Conservation (phyloP, 495 filamentous ascomycete genomes). For the Penicillium daleae region DNA sequence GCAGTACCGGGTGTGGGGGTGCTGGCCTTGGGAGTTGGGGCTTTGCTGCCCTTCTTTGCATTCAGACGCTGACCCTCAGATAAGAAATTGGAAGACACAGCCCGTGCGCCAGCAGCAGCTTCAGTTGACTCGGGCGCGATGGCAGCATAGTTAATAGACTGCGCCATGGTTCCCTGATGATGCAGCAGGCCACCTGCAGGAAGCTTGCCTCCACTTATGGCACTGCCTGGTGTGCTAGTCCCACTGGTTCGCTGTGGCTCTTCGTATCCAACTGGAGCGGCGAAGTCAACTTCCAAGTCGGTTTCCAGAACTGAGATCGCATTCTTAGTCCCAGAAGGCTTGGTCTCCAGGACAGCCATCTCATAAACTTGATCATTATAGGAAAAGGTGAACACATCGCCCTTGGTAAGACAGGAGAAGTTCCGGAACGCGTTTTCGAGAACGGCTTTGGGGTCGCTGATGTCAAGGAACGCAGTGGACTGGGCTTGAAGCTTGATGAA, state of each 20-base stretch:
- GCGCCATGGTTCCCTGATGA: constrained; percentile 89
- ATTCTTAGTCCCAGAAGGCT: constrained; percentile 75
- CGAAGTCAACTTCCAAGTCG: constrained; percentile 94
- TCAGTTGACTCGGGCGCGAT: constrained; percentile 79
- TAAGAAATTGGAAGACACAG: constrained; percentile 77
- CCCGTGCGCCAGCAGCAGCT: constrained; percentile 61
- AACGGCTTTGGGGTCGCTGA: constrained; percentile 96
- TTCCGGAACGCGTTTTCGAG: constrained; percentile 94
- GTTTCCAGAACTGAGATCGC: constrained; percentile 93
- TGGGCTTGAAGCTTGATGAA: constrained; percentile 97
- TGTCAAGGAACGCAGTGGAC: constrained; percentile 87
- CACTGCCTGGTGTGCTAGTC: constrained; percentile 70
- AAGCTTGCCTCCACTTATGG: constrained; percentile 55
- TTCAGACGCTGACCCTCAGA: constrained; percentile 74
- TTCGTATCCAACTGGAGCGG: constrained; percentile 88
- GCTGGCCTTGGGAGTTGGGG: constrained; percentile 76
- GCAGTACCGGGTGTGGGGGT: constrained; percentile 75
- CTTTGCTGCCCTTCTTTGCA: constrained; percentile 78
- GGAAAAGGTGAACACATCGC: constrained; percentile 90
- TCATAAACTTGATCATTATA: constrained; percentile 95
- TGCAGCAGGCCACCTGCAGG: constrained; percentile 75
- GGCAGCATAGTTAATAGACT: constrained; percentile 94
- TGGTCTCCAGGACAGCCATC: constrained; percentile 89
- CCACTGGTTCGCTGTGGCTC: constrained; percentile 69
- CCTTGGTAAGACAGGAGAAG: constrained; percentile 88